phyloP scores from a whole-genome alignment of 2,329 filamentous ascomycete genomes.

The Cryphonectria naterciae region DNA sequence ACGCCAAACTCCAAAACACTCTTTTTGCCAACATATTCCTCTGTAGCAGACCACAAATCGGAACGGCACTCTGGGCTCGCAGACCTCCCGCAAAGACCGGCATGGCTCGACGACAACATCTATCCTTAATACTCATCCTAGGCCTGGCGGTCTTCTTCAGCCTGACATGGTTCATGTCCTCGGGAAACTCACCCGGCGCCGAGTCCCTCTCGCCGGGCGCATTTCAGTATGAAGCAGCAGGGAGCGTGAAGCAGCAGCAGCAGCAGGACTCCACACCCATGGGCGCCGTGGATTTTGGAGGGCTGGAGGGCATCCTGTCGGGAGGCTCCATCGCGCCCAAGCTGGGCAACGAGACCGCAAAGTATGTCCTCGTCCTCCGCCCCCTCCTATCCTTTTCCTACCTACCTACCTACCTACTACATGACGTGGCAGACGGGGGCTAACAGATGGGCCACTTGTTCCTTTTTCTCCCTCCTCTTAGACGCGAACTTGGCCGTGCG shows the following conservation, averaged over 20 bases:
- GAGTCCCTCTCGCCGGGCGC: slow-evolving; percentile 30
- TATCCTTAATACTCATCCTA: slow-evolving; percentile 58
- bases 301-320: slow-evolving; percentile 57
- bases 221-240: slow-evolving; percentile 35
- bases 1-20: not conserved
- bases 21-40: not conserved
- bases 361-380: slow-evolving; percentile 49
- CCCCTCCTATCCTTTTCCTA: not conserved
- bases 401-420: not conserved
- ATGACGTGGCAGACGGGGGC: no score
- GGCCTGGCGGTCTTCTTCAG: slow-evolving; percentile 60
- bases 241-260: slow-evolving; percentile 24
- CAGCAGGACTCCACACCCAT: slow-evolving; percentile 30
- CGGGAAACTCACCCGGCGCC: slow-evolving; percentile 27
- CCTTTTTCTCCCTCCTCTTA: slow-evolving; percentile 35
- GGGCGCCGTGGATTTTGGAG: slow-evolving; percentile 39
- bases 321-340: slow-evolving; percentile 79
- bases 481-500: slow-evolving; percentile 68
- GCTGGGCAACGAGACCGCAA: slow-evolving; percentile 80
- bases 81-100: not conserved
- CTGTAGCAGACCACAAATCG: not conserved
- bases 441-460: not conserved
- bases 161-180: slow-evolving; percentile 62
- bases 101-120: slow-evolving; percentile 59
- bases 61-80: not conserved